phyloP scores from a whole-genome alignment of 2,329 filamentous ascomycete species.

The Chalaropsis ovoidea region DNA sequence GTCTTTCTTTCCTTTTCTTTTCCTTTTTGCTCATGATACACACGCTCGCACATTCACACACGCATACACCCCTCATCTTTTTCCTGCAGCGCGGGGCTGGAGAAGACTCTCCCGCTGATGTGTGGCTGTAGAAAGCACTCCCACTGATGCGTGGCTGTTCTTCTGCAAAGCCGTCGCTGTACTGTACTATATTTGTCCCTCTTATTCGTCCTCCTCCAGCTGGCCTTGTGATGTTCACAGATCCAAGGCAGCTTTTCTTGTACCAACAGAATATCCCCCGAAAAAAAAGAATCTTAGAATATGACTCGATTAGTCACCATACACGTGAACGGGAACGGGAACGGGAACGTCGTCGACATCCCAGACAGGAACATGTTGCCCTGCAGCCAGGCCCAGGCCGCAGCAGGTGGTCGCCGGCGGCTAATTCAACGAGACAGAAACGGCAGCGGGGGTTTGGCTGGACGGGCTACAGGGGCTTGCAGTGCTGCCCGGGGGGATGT shows the following conservation, averaged over 20 bases:
- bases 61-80: background rate
- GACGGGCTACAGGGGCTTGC: background rate
- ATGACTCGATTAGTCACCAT: no score
- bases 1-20: background rate
- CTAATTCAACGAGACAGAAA: constrained; percentile 14
- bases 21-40: constrained; percentile 18
- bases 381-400: background rate
- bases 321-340: no score
- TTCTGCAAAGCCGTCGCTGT: background rate
- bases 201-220: background rate
- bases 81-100: background rate
- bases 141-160: background rate
- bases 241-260: constrained; percentile 7
- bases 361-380: no score
- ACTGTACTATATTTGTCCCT: constrained; percentile 13
- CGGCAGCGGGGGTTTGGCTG: background rate
- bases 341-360: no score
- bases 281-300: background rate
- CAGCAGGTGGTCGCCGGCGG: constrained; percentile 18
- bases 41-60: constrained; percentile 15
- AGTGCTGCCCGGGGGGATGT: background rate
- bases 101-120: background rate
- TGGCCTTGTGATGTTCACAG: background rate
- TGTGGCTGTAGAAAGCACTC: background rate
- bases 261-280: constrained; percentile 20